phyloP scores from a whole-genome alignment of 208 protist species.

The Crithidia fasciculata region DNA sequence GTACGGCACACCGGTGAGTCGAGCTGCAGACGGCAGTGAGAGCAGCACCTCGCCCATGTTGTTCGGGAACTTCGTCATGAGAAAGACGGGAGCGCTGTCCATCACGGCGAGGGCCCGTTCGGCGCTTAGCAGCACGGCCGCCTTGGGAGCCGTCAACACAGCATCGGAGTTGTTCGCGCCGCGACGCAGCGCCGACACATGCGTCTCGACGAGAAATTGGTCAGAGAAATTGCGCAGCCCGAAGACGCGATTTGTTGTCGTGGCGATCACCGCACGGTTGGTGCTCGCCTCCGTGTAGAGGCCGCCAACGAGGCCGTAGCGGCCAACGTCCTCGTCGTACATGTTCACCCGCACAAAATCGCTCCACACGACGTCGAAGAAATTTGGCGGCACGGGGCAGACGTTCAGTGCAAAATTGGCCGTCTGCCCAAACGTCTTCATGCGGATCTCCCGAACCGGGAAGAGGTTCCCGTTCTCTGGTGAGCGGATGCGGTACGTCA shows the following conservation, averaged over 20 bases:
- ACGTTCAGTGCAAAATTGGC: slow-evolving; percentile 6
- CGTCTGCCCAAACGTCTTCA: slow-evolving; percentile 41
- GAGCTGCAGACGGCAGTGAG: slow-evolving; percentile 22
- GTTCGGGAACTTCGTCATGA: slow-evolving; percentile 50
- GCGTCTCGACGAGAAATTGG: slow-evolving; percentile 11
- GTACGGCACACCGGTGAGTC: slow-evolving; percentile 24
- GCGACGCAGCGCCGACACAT: slow-evolving; percentile 1
- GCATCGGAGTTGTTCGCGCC: slow-evolving; percentile 7
- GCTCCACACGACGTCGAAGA: slow-evolving; percentile 48
- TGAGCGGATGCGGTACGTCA: slow-evolving; percentile 18
- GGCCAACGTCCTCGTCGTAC: slow-evolving; percentile 19
- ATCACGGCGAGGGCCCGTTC: slow-evolving; percentile 21
- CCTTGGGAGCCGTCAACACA: not conserved
- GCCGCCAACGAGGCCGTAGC: slow-evolving; percentile 36
- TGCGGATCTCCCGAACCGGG: slow-evolving; percentile 4
- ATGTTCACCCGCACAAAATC: slow-evolving; percentile 43
- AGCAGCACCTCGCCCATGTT: slow-evolving; percentile 37
- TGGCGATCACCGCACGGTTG: slow-evolving; percentile 37
- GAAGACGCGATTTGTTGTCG: slow-evolving; percentile 31
- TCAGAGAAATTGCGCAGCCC: slow-evolving; percentile 13
- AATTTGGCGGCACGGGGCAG: slow-evolving; percentile 50
- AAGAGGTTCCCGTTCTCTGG: not conserved
- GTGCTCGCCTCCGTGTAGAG: slow-evolving; percentile 34
- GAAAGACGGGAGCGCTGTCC: slow-evolving; percentile 44
- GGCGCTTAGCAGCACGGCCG: not conserved